A percentile compares a stretch with the other conserved stretches of the same genome.
Conservation (phyloP, 2,329 filamentous ascomycete genomes). For the Pseudopithomyces maydicus region DNA sequence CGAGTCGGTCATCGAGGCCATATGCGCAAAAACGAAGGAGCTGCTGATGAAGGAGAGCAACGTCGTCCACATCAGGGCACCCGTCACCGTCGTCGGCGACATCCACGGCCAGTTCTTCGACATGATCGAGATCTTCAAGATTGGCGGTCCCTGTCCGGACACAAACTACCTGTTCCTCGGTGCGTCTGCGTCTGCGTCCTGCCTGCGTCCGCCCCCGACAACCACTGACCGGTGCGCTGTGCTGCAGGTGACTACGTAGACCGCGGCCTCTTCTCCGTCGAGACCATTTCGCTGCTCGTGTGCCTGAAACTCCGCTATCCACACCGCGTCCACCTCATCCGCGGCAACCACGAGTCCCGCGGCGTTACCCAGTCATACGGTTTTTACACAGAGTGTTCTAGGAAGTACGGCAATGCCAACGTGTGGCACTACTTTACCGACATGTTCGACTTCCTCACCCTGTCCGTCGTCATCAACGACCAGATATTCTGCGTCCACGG, state of each 20-base stretch:
- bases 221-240: slow-evolving; percentile 12
- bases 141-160: slow-evolving; percentile 94
- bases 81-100: slow-evolving; percentile 96
- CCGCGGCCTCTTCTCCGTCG: slow-evolving; percentile 96
- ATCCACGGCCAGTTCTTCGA: slow-evolving; percentile 99
- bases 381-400: slow-evolving; percentile 97
- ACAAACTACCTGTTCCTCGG: slow-evolving; percentile 98
- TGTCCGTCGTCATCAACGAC: slow-evolving; percentile 97
- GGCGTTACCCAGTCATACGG: slow-evolving; percentile 98
- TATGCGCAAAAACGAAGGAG: slow-evolving; percentile 99
- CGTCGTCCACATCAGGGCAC: slow-evolving; percentile 93
- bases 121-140: slow-evolving; percentile 98
- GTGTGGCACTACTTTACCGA: slow-evolving; percentile 99
- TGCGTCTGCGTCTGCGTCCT: slow-evolving; percentile 47
- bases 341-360: slow-evolving; percentile 96
- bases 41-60: slow-evolving; percentile 99
- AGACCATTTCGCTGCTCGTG: slow-evolving; percentile 96
- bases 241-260: slow-evolving; percentile 90
- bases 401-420: slow-evolving; percentile 97
- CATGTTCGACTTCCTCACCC: slow-evolving; percentile 98
- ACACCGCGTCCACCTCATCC: slow-evolving; percentile 91
- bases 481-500: slow-evolving; percentile 99
- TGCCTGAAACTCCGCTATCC: slow-evolving; percentile 98
- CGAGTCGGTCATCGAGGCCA: slow-evolving; percentile 97
- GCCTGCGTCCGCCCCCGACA: slow-evolving; percentile 23